Percentiles rank a stretch among this genome's conserved stretches.
phyloP scores from a whole-genome alignment of 441 rosid genomes.

The Macaranga tanarius region DNA sequence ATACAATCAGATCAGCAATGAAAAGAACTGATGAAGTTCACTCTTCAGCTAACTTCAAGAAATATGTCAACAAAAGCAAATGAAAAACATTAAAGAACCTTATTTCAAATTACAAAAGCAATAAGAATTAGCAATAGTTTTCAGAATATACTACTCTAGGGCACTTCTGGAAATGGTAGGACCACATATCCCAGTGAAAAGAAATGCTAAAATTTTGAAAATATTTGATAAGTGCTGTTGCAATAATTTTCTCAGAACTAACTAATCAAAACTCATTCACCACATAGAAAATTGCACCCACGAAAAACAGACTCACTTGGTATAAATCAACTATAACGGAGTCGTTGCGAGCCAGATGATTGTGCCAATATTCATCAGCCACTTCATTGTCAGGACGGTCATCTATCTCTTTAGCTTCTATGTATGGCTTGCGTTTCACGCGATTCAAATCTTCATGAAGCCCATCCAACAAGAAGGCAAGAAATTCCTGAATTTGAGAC shows the following conservation, averaged over 20 bases:
- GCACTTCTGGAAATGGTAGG: neutral
- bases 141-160: neutral
- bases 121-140: neutral
- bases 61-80: neutral
- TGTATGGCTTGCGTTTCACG: constrained; percentile 63
- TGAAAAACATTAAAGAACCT: neutral
- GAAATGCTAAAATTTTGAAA: neutral
- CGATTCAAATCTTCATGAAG: constrained; percentile 79
- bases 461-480: constrained; percentile 73
- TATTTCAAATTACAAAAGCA: constrained; percentile 5
- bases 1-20: neutral
- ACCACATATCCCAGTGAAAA: neutral
- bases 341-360: constrained; percentile 59
- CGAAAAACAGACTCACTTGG: constrained; percentile 47
- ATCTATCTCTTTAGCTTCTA: constrained; percentile 58
- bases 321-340: constrained; percentile 58
- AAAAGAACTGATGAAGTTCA: constrained; percentile 14
- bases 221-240: neutral
- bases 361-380: constrained; percentile 65
- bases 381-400: constrained; percentile 51
- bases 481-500: constrained; percentile 49
- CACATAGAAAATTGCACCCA: neutral
- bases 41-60: neutral
- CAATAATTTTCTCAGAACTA: neutral
- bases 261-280: neutral